These are phyloP conservation scores for Phytopythium vexans DNA, from an alignment of 352 stramenopile species.

Conservation along the genomic window DNA sequence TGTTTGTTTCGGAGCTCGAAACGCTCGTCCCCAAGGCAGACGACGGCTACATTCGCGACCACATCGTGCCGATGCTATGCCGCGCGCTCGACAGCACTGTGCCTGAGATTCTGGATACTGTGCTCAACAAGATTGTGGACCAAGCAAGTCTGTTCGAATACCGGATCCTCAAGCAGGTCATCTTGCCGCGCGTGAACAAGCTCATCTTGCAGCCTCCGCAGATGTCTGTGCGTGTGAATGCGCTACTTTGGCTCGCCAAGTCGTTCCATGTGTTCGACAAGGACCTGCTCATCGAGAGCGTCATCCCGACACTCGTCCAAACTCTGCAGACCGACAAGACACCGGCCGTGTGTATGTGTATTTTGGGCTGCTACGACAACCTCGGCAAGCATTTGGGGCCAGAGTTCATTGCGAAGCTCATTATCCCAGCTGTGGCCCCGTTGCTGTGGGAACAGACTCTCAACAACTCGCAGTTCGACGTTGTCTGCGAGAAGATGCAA, in stretches of 20 bases:
- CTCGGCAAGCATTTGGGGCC: conserved; percentile 83
- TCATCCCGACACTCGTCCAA: conserved; percentile 70
- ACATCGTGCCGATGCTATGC: conserved; percentile 86
- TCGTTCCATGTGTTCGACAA: conserved; percentile 90
- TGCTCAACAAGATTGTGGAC: conserved; percentile 88
- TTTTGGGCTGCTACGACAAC: conserved; percentile 86
- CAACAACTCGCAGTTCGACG: conserved; percentile 83
- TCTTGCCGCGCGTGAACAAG: conserved; percentile 83
- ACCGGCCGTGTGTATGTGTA: conserved; percentile 84
- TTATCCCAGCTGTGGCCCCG: conserved; percentile 76
- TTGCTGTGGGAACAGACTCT: conserved; percentile 77
- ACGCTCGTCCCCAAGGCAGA: conserved; percentile 81
- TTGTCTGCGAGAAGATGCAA: conserved; percentile 85
- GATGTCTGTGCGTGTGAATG: conserved; percentile 83
- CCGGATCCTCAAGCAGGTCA: conserved; percentile 85
- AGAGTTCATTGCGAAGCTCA: conserved; percentile 80
- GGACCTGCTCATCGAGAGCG: conserved; percentile 79
- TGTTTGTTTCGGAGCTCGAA: conserved; percentile 86
- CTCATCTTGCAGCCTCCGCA: conserved; percentile 82
- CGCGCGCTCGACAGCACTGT: conserved; percentile 80
- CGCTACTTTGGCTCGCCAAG: conserved; percentile 82
- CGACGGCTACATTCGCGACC: conserved; percentile 86
- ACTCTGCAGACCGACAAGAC: conserved; percentile 80
- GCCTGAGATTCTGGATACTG: conserved; percentile 82
- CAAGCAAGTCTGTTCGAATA: conserved; percentile 87